These are phyloP conservation scores for Phalaenopsis equestris DNA, from an alignment of 106 monocot genomes.

Conservation along the genomic window DNA sequence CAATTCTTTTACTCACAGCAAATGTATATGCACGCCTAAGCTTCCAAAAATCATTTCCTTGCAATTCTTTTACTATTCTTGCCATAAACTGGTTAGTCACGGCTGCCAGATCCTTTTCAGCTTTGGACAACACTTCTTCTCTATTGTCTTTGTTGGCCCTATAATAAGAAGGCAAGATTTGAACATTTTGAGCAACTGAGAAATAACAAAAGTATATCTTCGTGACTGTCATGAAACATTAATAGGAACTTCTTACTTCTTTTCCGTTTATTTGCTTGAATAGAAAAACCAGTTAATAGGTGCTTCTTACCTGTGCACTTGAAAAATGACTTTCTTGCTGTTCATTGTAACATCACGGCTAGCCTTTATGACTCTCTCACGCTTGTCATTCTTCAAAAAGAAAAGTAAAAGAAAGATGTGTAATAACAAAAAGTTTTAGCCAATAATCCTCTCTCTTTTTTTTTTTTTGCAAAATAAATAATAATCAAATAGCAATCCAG, in stretches of 20 bases:
- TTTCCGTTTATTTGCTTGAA: not conserved
- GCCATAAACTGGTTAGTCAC: slow-evolving; percentile 75
- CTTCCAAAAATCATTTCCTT: slow-evolving; percentile 96
- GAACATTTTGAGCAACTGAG: not conserved
- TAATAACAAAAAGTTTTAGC: not conserved
- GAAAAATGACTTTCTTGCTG: slow-evolving; percentile 98
- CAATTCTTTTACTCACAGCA: slow-evolving; percentile 34
- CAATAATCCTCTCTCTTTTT: not conserved
- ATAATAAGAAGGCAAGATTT: slow-evolving; percentile 12
- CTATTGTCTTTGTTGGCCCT: slow-evolving; percentile 78
- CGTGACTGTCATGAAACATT: not conserved
- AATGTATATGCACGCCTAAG: slow-evolving; percentile 89
- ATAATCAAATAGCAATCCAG: not conserved
- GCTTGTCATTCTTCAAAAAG: slow-evolving; percentile 73
- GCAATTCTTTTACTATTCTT: slow-evolving; percentile 79
- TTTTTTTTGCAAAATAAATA: not conserved
- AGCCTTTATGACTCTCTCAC: slow-evolving; percentile 91
- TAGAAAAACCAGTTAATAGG: not conserved
- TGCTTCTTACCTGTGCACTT: slow-evolving; percentile 71
- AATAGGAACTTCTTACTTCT: not conserved
- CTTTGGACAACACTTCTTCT: slow-evolving; percentile 79
- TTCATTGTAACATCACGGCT: slow-evolving; percentile 97
- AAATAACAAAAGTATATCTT: not conserved
- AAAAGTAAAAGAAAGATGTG: not conserved
- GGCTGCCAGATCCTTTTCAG: slow-evolving; percentile 70